These are phyloP conservation scores for Aspergillus asperescens DNA, from an alignment of 495 filamentous ascomycete genomes.

Conservation along the genomic window DNA sequence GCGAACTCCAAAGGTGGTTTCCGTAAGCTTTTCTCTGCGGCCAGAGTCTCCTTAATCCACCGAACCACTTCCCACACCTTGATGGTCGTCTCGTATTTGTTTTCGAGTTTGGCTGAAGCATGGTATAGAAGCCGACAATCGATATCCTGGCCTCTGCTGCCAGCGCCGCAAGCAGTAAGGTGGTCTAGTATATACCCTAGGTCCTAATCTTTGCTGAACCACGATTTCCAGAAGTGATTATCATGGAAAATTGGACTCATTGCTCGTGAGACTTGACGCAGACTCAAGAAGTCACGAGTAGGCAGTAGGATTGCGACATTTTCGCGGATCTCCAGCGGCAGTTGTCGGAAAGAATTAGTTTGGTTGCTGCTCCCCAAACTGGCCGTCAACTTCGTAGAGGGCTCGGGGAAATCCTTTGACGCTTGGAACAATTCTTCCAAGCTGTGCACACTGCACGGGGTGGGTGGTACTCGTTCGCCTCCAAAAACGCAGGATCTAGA, in stretches of 20 bases:
- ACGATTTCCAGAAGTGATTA: slow-evolving; percentile 1
- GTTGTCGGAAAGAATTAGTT: background rate
- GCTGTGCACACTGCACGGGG: background rate
- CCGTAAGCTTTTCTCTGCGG: background rate
- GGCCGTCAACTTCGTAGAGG: background rate
- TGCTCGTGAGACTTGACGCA: slow-evolving; percentile 1
- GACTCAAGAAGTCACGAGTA: background rate
- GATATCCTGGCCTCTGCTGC: background rate
- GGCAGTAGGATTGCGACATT: background rate
- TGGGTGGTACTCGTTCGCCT: background rate
- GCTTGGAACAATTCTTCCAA: background rate
- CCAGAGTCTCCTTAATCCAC: background rate
- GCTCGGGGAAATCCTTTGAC: background rate
- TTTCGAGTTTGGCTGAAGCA: background rate
- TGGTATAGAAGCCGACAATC: slow-evolving; percentile 17
- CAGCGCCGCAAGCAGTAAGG: background rate
- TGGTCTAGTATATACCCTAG: background rate
- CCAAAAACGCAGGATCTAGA: background rate
- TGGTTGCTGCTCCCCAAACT: background rate
- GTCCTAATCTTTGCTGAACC: background rate
- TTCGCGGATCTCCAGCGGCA: background rate
- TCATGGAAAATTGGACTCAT: background rate
- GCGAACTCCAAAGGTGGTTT: background rate
- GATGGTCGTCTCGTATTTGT: background rate
- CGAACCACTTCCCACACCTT: background rate